Evolutionary conservation across 1,139 yeast genomes (phyloP).

Genomic region (Arxiozyma heterogenica): DNA sequence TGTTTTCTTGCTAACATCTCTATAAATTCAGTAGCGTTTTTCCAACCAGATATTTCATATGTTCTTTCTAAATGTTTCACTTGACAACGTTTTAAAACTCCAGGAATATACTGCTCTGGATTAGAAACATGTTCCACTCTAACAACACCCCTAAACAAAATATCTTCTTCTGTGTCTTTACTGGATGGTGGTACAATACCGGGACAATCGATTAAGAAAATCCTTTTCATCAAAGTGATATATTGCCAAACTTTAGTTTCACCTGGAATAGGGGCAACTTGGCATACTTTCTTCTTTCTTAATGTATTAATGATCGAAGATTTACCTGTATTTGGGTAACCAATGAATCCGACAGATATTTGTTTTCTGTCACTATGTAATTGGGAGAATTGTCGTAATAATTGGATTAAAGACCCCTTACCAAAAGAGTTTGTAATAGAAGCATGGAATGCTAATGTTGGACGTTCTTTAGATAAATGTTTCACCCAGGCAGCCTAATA

Average conservation of each 20-base stretch:
- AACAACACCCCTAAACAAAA: slow-evolving; percentile 91
- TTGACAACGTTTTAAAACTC: slow-evolving; percentile 75
- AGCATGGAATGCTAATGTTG: slow-evolving; percentile 96
- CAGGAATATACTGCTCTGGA: slow-evolving; percentile 94
- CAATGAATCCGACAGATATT: slow-evolving; percentile 93
- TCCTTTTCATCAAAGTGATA: slow-evolving; percentile 91
- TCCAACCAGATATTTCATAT: slow-evolving; percentile 91
- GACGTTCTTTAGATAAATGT: slow-evolving; percentile 80
- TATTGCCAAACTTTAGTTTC: slow-evolving; percentile 99
- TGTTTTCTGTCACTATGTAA: slow-evolving; percentile 91
- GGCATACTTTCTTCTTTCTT: slow-evolving; percentile 90
- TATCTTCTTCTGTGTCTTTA: slow-evolving; percentile 88
- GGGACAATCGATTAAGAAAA: slow-evolving; percentile 93
- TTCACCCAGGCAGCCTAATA: slow-evolving; percentile 97
- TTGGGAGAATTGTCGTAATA: slow-evolving; percentile 84
- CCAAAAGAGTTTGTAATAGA: slow-evolving; percentile 96
- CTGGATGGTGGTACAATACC: slow-evolving; percentile 96
- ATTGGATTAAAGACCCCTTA: slow-evolving; percentile 89
- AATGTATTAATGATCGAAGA: slow-evolving; percentile 91
- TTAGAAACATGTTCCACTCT: slow-evolving; percentile 93
- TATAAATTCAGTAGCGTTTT: slow-evolving; percentile 70
- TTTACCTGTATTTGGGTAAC: slow-evolving; percentile 96
- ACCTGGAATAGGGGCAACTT: slow-evolving; percentile 97
- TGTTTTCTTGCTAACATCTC: slow-evolving; percentile 87
- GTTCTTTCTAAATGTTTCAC: slow-evolving; percentile 90